phyloP scores from a whole-genome alignment of 805 yeast species.

The Candida sphagnicola region DNA sequence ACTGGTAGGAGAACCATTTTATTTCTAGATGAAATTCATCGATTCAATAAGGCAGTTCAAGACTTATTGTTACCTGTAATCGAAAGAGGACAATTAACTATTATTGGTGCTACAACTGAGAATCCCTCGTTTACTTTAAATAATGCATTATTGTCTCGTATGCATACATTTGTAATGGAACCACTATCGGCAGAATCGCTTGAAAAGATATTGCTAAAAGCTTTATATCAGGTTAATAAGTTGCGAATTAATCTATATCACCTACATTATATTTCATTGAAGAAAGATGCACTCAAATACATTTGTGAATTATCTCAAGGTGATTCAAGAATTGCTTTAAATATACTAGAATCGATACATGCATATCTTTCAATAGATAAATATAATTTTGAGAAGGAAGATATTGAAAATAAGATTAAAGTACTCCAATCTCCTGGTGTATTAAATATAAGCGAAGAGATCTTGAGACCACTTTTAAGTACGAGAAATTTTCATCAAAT shows the following conservation, averaged over 20 bases:
- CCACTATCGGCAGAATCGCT: slow-evolving; percentile 29
- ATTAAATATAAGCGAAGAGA: slow-evolving; percentile 35
- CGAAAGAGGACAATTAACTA: slow-evolving; percentile 36
- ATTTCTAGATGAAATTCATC: slow-evolving; percentile 42
- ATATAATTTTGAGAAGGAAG: slow-evolving; percentile 17
- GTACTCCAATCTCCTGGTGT: slow-evolving; percentile 21
- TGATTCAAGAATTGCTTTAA: slow-evolving; percentile 82
- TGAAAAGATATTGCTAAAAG: slow-evolving; percentile 31
- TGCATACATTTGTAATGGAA: slow-evolving; percentile 44
- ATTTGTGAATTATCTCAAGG: slow-evolving; percentile 77
- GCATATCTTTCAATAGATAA: slow-evolving; percentile 43
- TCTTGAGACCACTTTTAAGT: slow-evolving; percentile 38
- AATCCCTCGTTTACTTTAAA: slow-evolving; percentile 51
- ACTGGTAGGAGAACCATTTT: slow-evolving; percentile 39
- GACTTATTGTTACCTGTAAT: slow-evolving; percentile 40
- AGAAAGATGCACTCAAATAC: slow-evolving; percentile 57
- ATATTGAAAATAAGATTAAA: slow-evolving; percentile 12
- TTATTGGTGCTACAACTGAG: slow-evolving; percentile 54
- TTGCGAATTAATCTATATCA: slow-evolving; percentile 51
- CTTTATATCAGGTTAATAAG: slow-evolving; percentile 48
- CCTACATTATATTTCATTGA: slow-evolving; percentile 48
- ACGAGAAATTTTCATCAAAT: slow-evolving; percentile 47
- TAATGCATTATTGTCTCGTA: slow-evolving; percentile 39
- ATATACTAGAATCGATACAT: slow-evolving; percentile 70
- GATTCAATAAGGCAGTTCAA: slow-evolving; percentile 41